These are phyloP conservation scores for Parathielavia appendiculata DNA, from an alignment of 495 filamentous ascomycete species.

Conservation along the genomic window DNA sequence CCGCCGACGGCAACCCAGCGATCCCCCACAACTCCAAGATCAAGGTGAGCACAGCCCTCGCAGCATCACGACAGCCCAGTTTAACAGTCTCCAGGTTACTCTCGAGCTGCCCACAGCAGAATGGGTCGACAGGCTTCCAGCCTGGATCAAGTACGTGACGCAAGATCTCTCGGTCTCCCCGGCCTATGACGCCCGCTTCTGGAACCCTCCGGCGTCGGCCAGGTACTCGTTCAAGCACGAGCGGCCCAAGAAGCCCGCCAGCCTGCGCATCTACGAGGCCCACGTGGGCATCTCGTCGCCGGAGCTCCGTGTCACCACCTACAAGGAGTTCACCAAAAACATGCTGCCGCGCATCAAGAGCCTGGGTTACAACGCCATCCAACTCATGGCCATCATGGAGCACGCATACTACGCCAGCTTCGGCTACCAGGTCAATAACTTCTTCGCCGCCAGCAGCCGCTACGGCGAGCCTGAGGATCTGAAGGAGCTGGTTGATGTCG, in stretches of 20 bases:
- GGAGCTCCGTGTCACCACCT: constrained; percentile 80
- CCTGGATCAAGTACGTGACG: constrained; percentile 95
- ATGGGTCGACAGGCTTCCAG: constrained; percentile 80
- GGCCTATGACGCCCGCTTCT: constrained; percentile 90
- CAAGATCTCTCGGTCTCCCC: constrained; percentile 87
- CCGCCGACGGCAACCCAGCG: constrained; percentile 60
- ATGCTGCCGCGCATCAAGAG: constrained; percentile 86
- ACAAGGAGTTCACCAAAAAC: constrained; percentile 92
- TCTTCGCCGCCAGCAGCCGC: constrained; percentile 95
- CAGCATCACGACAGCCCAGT: not conserved
- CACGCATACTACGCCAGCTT: constrained; percentile 99
- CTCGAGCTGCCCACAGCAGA: constrained; percentile 74
- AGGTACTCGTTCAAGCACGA: constrained; percentile 77
- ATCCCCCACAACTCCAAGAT: constrained; percentile 93
- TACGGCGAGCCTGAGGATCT: constrained; percentile 92
- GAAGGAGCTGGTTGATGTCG: constrained; percentile 94
- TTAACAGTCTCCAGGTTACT: constrained; percentile 57
- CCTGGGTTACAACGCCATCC: constrained; percentile 95
- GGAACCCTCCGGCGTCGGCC: constrained; percentile 78
- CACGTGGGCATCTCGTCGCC: constrained; percentile 96
- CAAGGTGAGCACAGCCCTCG: constrained; percentile 56
- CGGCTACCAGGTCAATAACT: constrained; percentile 96
- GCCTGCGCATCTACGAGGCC: constrained; percentile 90
- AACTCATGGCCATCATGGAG: constrained; percentile 98
- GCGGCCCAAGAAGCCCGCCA: constrained; percentile 77